Base-by-base conservation (phyloP, 1,139 yeast species). In the Protomyces lactucae-debilis region DNA sequence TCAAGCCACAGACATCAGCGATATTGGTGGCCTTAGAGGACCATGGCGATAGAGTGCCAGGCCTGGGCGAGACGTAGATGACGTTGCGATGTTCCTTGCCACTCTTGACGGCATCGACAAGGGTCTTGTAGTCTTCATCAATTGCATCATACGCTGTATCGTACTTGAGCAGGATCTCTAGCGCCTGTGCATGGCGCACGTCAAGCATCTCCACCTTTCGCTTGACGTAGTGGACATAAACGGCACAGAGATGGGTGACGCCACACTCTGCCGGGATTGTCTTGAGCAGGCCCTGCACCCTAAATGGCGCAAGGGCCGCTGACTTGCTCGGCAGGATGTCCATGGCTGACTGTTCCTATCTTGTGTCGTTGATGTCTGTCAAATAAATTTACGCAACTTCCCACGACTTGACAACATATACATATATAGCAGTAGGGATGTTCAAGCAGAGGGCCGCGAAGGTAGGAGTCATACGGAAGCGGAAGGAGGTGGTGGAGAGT, bases 1-100 rank as follows among this genome's bases (percentile, higher is more conserved):
- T 82, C 67, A 93, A 81, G 5, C 97, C 97, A 78, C 97, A 90
- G 61, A 88, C 95, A 66, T 85, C 84, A 60, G 95, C 83, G 70
- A 95, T 95, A 76, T 93, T 93, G 55, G 99, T 92, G 45, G 99
- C 99, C 78, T 95, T 95, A 18, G 99, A 92, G 18, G 97, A 90
- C 99, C 99, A 95, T 40, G 99, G 99, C 32, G 98, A 92, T 70
- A 93, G 91, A 28, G 99, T 93, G 67, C 99, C 99, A 9, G 93
- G 81, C 76, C 99, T 85, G 56, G 99, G 99, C 66, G 92, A 81
- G 65, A 95, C 82, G 74, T 95, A 82, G 63, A 93, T 77, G 71
- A 91, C 78, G 68, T 83, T 57, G 36, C 68, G 67, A 54, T 65
- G 61, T 21, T 66, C 59, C 40, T 65, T 57, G 36, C 57, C 65